A percentile compares a stretch with the other conserved stretches of the same genome.
These are phyloP conservation scores for Arbutus unedo DNA, from an alignment of 148 eudicot genomes.

Conservation along the genomic window DNA sequence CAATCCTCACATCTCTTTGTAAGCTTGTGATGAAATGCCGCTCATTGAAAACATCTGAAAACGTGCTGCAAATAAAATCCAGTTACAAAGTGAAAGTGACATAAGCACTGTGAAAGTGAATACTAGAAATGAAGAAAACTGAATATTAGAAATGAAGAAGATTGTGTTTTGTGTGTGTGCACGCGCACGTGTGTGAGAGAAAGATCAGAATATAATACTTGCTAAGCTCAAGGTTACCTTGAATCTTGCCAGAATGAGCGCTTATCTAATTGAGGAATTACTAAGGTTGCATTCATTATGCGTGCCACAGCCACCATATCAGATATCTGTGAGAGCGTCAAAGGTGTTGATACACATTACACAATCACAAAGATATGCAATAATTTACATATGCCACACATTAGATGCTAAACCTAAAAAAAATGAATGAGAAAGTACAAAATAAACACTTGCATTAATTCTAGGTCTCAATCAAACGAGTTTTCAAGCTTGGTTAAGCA, in stretches of 20 bases:
- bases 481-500: neutral
- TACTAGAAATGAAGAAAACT: neutral
- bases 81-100: slow-evolving; percentile 9
- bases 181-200: neutral
- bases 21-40: slow-evolving; percentile 59
- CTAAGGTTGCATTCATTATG: slow-evolving; percentile 82
- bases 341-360: neutral
- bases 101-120: neutral
- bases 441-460: neutral
- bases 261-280: slow-evolving; percentile 83
- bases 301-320: slow-evolving; percentile 97
- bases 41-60: slow-evolving; percentile 81
- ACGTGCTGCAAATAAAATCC: slow-evolving; percentile 47
- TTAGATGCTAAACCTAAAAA: neutral
- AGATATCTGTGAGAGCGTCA: slow-evolving; percentile 53
- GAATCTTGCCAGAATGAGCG: slow-evolving; percentile 93
- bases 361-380: neutral
- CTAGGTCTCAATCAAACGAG: slow-evolving; percentile 1
- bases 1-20: slow-evolving; percentile 64
- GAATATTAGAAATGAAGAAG: no score
- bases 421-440: no score
- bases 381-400: neutral
- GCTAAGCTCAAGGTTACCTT: slow-evolving; percentile 41
- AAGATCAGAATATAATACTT: neutral
- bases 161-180: neutral